These are phyloP conservation scores for Angomonas deanei DNA, from an alignment of 208 protist genomes.

Conservation along the genomic window DNA sequence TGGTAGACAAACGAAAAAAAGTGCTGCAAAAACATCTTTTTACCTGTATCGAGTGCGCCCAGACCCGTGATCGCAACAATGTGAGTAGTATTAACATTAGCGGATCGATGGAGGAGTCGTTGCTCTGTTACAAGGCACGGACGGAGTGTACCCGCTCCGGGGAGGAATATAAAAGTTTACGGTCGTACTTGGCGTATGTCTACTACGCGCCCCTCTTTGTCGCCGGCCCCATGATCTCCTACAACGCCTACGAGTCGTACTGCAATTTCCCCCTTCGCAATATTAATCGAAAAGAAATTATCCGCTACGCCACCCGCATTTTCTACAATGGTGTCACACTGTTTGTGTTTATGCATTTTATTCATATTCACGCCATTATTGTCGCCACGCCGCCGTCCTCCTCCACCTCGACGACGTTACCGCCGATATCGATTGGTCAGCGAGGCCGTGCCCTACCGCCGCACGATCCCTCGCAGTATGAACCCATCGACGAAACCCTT, in stretches of 20 bases:
- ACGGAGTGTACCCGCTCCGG: slow-evolving; percentile 30
- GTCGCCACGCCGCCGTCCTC: slow-evolving; percentile 2
- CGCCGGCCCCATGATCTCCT: slow-evolving; percentile 79
- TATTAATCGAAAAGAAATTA: slow-evolving; percentile 7
- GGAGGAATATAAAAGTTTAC: slow-evolving; percentile 45
- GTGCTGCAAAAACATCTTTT: slow-evolving; percentile 20
- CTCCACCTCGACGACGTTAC: not conserved
- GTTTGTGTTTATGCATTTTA: slow-evolving; percentile 42
- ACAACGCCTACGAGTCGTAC: slow-evolving; percentile 86
- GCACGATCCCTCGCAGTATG: no score
- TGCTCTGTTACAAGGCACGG: slow-evolving; percentile 40
- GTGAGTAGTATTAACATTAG: not conserved
- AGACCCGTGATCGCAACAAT: slow-evolving; percentile 19
- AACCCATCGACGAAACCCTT: no score
- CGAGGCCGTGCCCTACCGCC: no score
- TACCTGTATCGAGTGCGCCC: slow-evolving; percentile 36
- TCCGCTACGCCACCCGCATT: slow-evolving; percentile 32
- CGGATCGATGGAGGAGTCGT: slow-evolving; percentile 10
- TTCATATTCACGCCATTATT: slow-evolving; percentile 39
- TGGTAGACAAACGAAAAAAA: slow-evolving; percentile 6
- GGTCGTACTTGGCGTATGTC: slow-evolving; percentile 69
- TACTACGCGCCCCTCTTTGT: slow-evolving; percentile 86
- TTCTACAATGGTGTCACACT: slow-evolving; percentile 24
- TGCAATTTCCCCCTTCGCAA: slow-evolving; percentile 27
- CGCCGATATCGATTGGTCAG: no score